These are phyloP conservation scores for Blastocystis sp. DNA, from an alignment of 352 stramenopile genomes.

Conservation along the genomic window DNA sequence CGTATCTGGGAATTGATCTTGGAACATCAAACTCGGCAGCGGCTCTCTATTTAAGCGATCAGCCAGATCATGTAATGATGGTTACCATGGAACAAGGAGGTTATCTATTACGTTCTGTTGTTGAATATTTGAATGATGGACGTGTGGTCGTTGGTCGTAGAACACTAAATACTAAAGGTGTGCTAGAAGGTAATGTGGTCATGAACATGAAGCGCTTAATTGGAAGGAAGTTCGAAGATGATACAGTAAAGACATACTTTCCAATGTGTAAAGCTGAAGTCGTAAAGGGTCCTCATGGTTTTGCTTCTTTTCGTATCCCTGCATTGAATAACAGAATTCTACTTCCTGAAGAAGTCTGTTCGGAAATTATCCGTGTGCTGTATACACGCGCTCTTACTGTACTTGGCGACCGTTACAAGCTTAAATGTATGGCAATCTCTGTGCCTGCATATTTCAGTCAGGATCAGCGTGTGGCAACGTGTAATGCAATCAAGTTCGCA, in stretches of 20 bases:
- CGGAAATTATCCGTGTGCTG: not conserved
- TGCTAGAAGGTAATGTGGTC: not conserved
- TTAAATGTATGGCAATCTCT: not conserved
- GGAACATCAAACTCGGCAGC: not conserved
- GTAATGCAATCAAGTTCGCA: not conserved
- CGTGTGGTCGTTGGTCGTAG: not conserved
- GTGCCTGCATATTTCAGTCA: not conserved
- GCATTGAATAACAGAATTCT: not conserved
- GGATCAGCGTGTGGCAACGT: not conserved
- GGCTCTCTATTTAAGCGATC: not conserved
- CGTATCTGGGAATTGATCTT: constrained; percentile 10
- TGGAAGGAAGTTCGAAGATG: not conserved
- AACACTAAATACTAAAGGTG: not conserved
- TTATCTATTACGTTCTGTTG: not conserved
- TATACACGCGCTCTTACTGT: not conserved
- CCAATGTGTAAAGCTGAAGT: not conserved
- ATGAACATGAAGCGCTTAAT: constrained; percentile 22
- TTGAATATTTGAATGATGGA: not conserved
- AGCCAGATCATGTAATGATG: not conserved
- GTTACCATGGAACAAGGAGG: not conserved
- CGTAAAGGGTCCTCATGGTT: not conserved
- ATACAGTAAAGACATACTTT: not conserved
- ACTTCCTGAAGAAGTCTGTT: constrained; percentile 4
- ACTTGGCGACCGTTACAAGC: not conserved
- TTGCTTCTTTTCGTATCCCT: not conserved